These are phyloP conservation scores for Lepidium campestre DNA, from an alignment of 441 rosid genomes.

Conservation along the genomic window DNA sequence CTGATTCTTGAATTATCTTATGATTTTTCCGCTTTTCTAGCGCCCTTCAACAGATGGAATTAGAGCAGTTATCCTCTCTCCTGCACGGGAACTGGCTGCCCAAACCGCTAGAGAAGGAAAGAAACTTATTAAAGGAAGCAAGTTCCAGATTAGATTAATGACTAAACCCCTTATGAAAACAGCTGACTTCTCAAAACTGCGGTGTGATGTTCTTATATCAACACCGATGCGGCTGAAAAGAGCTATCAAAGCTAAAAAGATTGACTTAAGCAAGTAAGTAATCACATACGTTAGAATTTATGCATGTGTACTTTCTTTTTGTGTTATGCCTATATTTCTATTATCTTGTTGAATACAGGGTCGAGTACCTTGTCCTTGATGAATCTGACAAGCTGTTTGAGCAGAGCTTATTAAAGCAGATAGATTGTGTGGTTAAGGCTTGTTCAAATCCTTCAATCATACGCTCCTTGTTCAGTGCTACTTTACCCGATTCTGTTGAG, in stretches of 20 bases:
- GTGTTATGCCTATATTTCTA: not conserved
- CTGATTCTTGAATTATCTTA: constrained; percentile 16
- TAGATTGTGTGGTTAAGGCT: constrained; percentile 85
- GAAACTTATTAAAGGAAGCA: constrained; percentile 74
- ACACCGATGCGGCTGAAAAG: constrained; percentile 72
- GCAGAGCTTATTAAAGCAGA: constrained; percentile 79
- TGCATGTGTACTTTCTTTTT: not conserved
- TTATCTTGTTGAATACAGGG: constrained; percentile 42
- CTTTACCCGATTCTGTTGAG: constrained; percentile 88
- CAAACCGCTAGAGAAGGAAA: constrained; percentile 89
- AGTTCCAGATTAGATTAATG: constrained; percentile 61
- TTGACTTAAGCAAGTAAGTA: constrained; percentile 80
- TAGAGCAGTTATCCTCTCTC: constrained; percentile 75
- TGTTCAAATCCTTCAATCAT: constrained; percentile 84
- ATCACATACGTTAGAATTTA: not conserved
- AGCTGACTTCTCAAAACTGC: constrained; percentile 57
- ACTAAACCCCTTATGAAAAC: constrained; percentile 63
- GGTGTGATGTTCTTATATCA: constrained; percentile 75
- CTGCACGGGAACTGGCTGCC: constrained; percentile 80
- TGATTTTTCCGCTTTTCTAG: constrained; percentile 29
- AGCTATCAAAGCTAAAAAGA: constrained; percentile 60
- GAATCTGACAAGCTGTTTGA: constrained; percentile 96
- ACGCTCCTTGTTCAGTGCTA: constrained; percentile 93
- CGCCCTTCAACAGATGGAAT: constrained; percentile 57
- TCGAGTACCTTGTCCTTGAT: constrained; percentile 87